Evolutionary conservation across 192 early-diverging fungal genomes (phyloP), one percentile per base, ranked within the genome.

Genomic region (Coemansia furcata): DNA sequence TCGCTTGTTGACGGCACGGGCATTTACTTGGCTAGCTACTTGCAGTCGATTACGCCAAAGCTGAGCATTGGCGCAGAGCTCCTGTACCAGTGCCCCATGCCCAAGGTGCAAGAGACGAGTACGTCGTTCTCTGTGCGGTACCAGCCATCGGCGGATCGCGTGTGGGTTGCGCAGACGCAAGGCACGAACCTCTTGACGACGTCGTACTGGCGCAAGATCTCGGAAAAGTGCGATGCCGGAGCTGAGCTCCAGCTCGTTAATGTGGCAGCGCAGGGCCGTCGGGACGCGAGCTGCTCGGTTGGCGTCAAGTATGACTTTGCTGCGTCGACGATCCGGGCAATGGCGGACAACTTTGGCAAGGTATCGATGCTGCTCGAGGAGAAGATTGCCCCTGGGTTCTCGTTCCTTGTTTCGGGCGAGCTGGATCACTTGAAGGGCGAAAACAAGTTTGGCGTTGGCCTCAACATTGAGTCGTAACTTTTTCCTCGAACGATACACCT

Each of bases 221-320:
- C 92, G 66, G 94, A 95, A 61, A 93, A 96, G 80, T 90, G 96
- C 40, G 96, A 98, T 78, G 90, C 97, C 23, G 95, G 88, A 37
- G 88, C 93, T 7, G 97, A 99, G 85, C 80, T 96, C 30, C 93
- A 98, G 77, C 68, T 94, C 66, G 30, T 82, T 52, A 82, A 76
- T 50, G 73, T 96, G 62, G 64, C 87, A 44, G 87, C 87, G 42
- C 72, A 78, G 32, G 86, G 78, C 50, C 84, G 93, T 52, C 86
- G 95, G 61, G 95, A 98, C 60, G 98, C 93, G 43, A 87, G 96
- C 63, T 94, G 92, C 63, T 91, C 93, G 15, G 91, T 95, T n/a
- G 96, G 94, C 46, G 97, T 94, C 77, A 99, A 99, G 86, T 93
- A 96, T 63, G 96, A 98, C 69, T 98, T 98, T 71, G 87, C 95